Conservation (phyloP, 495 filamentous ascomycete genomes). For the Penicillium cosmopolitanum region DNA sequence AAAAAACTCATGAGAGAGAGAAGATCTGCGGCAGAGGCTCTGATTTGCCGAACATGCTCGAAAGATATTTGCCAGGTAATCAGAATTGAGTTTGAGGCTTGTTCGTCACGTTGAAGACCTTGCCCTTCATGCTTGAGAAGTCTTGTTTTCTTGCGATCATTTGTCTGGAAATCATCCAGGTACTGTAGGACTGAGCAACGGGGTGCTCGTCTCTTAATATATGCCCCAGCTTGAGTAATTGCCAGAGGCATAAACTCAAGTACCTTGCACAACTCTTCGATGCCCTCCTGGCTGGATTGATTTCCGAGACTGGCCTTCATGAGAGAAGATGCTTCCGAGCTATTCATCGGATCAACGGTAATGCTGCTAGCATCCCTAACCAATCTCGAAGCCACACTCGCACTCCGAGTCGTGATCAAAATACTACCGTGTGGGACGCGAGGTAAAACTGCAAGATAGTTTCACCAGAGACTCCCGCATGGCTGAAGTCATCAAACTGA, state of each 20-base stretch:
- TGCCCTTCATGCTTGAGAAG: neutral
- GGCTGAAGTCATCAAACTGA: neutral
- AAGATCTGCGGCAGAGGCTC: neutral
- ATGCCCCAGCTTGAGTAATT: neutral
- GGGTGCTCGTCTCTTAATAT: neutral
- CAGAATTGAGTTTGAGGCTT: neutral
- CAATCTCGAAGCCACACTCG: no score
- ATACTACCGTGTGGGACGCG: no score
- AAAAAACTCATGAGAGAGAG: conserved; percentile 1
- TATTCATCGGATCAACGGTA: neutral
- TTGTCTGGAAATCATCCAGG: neutral
- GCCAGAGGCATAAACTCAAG: neutral
- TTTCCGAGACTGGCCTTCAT: no score
- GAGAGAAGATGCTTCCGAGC: neutral
- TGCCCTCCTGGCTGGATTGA: neutral
- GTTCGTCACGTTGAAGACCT: neutral
- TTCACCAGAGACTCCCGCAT: no score
- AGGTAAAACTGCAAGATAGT: no score
- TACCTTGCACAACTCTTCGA: neutral
- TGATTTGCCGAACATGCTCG: neutral
- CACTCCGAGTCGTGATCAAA: no score
- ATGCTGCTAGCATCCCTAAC: no score
- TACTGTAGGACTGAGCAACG: neutral
- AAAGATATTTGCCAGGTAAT: neutral
- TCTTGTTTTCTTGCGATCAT: neutral